phyloP scores from a whole-genome alignment of 805 yeast genomes.

The Trichomonascus vanleenenianus region DNA sequence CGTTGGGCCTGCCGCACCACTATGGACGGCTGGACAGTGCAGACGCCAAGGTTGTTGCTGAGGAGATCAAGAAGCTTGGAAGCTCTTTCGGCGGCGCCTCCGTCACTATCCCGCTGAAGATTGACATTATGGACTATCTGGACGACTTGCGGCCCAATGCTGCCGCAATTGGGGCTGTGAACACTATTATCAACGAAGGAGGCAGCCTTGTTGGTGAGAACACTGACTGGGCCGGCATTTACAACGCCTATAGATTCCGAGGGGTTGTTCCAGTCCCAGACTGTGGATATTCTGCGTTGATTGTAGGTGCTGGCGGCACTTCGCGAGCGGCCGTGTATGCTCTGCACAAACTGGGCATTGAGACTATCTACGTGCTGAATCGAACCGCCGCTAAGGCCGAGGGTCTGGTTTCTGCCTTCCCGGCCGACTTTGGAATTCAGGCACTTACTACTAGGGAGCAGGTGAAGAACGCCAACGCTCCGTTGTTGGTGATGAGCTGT shows the following conservation, averaged over 20 bases:
- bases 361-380: constrained; percentile 68
- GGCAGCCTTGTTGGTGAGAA: constrained; percentile 66
- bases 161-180: constrained; percentile 81
- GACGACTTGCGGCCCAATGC: constrained; percentile 71
- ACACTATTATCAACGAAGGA: constrained; percentile 64
- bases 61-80: constrained; percentile 39
- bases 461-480: constrained; percentile 33
- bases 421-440: constrained; percentile 49
- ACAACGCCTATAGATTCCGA: constrained; percentile 50
- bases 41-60: constrained; percentile 49
- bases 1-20: constrained; percentile 68
- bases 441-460: constrained; percentile 44
- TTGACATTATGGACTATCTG: constrained; percentile 65
- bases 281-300: constrained; percentile 48
- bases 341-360: constrained; percentile 67
- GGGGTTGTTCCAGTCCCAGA: constrained; percentile 38
- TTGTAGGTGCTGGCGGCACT: constrained; percentile 97
- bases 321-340: constrained; percentile 93
- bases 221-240: constrained; percentile 93
- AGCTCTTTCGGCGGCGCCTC: constrained; percentile 81
- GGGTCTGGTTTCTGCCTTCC: constrained; percentile 54
- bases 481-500: constrained; percentile 65
- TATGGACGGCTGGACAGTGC: constrained; percentile 64
- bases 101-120: constrained; percentile 87
- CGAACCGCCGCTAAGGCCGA: constrained; percentile 63